Base-by-base conservation (phyloP, 2,329 filamentous ascomycete species). In the Chrysoporthe cubensis region DNA sequence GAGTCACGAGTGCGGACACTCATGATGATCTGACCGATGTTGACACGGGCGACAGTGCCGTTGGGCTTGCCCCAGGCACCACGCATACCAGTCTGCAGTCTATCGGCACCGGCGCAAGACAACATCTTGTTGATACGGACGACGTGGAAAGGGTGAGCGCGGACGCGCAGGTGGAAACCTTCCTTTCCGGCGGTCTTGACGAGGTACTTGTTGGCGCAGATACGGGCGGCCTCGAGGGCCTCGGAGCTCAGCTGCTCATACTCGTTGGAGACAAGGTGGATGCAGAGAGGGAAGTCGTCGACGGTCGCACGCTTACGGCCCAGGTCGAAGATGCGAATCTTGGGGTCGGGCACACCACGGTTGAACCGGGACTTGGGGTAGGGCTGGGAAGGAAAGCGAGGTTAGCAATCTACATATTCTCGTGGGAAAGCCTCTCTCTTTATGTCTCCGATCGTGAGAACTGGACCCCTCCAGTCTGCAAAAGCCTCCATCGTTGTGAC, bases 41-140 rank as follows among this genome's bases (percentile, higher is more conserved):
- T 98, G 89, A 99, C 95, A 92, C 96, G 96, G 83, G 96, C 96
- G 80, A 99, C 96, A 79, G 89, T 91, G 82, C 96, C 96, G 89
- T 98, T 97, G 84, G 96, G 96, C 91, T 99, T 99, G 82, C 96
- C 96, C 91, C 94, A 99, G 78, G 96, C 96, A 91, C 96, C 96
- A 91, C 96, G 95, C 96, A 99, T 99, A 89, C 96, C 96, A 78
- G 96, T 99, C 87, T 99, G 96, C 85, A 99, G 89, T 91, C 96
- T 94, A 98, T 99, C 96, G 91, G 96, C 96, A 90, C 96, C 96
- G 80, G 96, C 96, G 85, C 96, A 99, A 82, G 96, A 98, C 93
- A 99, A 95, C 96, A 99, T 99, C 92, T 99, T 99, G 94, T 99
- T 99, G 94, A 99, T 99, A 86, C 96, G 96, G 89, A 99, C 92